A percentile compares a stretch with the other conserved stretches of the same genome.
These are phyloP conservation scores for Kentomonas sorsogonicus DNA, from an alignment of 208 protist genomes.

Conservation along the genomic window DNA sequence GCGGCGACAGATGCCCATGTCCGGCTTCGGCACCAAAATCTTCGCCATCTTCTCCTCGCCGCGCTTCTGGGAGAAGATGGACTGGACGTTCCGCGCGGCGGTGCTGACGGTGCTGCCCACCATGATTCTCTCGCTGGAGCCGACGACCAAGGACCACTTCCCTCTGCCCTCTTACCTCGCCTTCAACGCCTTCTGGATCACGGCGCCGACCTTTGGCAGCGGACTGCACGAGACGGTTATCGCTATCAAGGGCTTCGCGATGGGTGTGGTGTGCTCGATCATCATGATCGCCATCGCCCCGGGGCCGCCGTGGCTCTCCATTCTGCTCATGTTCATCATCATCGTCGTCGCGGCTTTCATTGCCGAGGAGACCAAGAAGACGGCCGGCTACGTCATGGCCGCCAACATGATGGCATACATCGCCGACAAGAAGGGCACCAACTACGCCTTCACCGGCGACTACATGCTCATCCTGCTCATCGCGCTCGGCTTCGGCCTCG, in stretches of 20 bases:
- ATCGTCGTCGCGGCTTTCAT: conserved; percentile 75
- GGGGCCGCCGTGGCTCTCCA: conserved; percentile 45
- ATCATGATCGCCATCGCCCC: conserved; percentile 62
- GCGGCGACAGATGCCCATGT: conserved; percentile 65
- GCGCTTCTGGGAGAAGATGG: conserved; percentile 87
- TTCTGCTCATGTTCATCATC: conserved; percentile 75
- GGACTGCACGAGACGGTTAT: conserved; percentile 74
- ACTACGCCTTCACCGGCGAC: conserved; percentile 54
- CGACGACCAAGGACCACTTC: conserved; percentile 49
- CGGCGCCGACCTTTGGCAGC: conserved; percentile 81
- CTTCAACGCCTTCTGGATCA: conserved; percentile 88
- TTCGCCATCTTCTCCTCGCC: conserved; percentile 75
- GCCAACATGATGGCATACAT: conserved; percentile 82
- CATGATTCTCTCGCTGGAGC: conserved; percentile 84
- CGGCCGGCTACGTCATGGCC: conserved; percentile 74
- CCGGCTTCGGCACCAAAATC: conserved; percentile 74
- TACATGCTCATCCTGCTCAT: conserved; percentile 78
- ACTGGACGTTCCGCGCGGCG: conserved; percentile 79
- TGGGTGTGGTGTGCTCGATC: conserved; percentile 58
- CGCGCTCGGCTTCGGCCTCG: conserved; percentile 63
- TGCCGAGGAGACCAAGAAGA: conserved; percentile 85
- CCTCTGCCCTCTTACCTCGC: conserved; percentile 73
- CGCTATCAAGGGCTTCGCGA: conserved; percentile 75
- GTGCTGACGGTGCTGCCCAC: conserved; percentile 81
- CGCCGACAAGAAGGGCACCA: conserved; percentile 36